Conservation (phyloP, 2,329 filamentous ascomycete species). For the Penicillium sclerotigenum region DNA sequence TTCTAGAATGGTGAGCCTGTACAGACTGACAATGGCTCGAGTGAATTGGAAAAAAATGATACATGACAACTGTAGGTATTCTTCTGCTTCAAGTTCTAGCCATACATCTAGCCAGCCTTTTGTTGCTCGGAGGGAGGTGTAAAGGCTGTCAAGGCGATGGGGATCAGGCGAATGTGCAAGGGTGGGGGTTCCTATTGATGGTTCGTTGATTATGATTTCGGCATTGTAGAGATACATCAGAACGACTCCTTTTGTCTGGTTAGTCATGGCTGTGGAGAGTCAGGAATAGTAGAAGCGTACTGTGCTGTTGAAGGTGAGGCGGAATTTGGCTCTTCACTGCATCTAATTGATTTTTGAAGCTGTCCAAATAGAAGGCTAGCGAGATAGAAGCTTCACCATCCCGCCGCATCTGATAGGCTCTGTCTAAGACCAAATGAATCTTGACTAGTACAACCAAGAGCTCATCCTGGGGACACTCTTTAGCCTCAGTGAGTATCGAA, state of each 20-base stretch:
- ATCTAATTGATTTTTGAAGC: conserved; percentile 22
- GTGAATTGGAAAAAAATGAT: conserved; percentile 25
- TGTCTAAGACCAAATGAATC: conserved; percentile 24
- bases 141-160: conserved; percentile 23
- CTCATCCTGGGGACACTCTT: conserved; percentile 51
- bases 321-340: conserved; percentile 20
- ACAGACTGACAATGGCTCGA: conserved; percentile 20
- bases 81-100: conserved; percentile 10
- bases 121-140: conserved; percentile 18
- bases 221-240: conserved; percentile 15
- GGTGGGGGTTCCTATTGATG: conserved; percentile 13
- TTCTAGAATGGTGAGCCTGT: conserved; percentile 24
- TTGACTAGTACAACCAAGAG: conserved; percentile 40
- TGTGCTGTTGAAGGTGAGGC: conserved; percentile 15
- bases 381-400: conserved; percentile 14
- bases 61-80: conserved; percentile 19
- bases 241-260: conserved; percentile 10
- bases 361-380: conserved; percentile 17
- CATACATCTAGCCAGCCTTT: conserved; percentile 24
- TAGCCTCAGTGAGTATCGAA: conserved; percentile 44
- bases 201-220: conserved; percentile 25
- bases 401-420: conserved; percentile 15
- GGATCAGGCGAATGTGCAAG: conserved; percentile 21
- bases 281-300: conserved; percentile 10
- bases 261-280: neutral